Percentiles rank a stretch among this genome's conserved stretches.
Evolutionary conservation across 163 green algal species (phyloP).

Genomic region (Scenedesmus sp.): DNA sequence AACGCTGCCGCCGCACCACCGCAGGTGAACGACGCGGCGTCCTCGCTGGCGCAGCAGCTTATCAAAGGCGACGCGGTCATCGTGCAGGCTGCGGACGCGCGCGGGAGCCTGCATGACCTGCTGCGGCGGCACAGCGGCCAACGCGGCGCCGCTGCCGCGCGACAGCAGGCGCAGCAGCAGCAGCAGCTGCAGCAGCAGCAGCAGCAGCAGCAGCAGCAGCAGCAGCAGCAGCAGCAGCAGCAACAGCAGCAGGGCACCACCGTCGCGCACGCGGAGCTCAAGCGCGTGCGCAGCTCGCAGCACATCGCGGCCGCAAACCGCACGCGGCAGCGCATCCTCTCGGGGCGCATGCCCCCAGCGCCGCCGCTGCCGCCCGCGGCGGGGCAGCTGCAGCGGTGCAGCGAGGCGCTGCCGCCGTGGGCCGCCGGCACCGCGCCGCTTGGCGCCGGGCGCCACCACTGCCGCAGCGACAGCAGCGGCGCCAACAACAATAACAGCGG

Average conservation of each 20-base stretch:
- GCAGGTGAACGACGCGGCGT: constrained; percentile 34
- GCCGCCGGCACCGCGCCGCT: too few relatives aligned
- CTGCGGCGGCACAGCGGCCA: not conserved
- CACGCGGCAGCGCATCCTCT: constrained; percentile 28
- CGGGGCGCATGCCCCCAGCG: constrained; percentile 2
- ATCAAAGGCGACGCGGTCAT: constrained; percentile 41
- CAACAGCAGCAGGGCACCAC: not conserved
- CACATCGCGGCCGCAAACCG: constrained; percentile 37
- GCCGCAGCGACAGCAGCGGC: not conserved
- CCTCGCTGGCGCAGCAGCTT: constrained; percentile 2
- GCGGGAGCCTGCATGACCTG: not conserved
- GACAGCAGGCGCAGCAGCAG: constrained; percentile 2
- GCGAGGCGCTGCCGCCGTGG: not conserved
- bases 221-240: constrained; percentile 7
- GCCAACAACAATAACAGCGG: not conserved
- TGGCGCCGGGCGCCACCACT: not conserved
- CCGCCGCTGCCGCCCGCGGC: not conserved
- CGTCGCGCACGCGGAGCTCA: constrained; percentile 2
- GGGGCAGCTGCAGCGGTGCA: not conserved
- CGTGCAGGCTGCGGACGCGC: not conserved
- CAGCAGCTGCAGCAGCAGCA: constrained; percentile 6
- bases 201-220: not conserved
- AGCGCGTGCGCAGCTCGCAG: constrained; percentile 18
- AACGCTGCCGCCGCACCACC: not conserved
- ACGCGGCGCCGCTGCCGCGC: not conserved